Evolutionary conservation across 1,139 yeast genomes (phyloP).

Genomic region (Blastobotrys raffinosifermentans): DNA sequence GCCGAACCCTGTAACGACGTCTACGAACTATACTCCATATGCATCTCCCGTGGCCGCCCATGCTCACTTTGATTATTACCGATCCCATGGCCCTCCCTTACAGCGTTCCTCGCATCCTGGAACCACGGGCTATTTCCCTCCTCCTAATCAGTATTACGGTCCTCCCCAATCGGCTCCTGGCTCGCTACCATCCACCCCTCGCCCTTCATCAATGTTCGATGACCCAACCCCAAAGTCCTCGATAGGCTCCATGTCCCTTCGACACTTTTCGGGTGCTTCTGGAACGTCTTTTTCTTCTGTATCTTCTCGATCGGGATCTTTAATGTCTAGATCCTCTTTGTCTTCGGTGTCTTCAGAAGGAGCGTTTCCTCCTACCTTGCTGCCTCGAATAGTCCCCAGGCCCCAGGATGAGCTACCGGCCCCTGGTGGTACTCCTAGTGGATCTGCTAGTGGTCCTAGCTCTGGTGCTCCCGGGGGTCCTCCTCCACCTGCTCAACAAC

Average conservation of each 20-base stretch:
- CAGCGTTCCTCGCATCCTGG: slow-evolving; percentile 3
- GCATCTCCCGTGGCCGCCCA: slow-evolving; percentile 1
- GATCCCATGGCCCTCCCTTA: no score
- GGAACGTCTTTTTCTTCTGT: neutral
- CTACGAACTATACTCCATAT: slow-evolving; percentile 2
- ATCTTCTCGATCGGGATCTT: neutral
- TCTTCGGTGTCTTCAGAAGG: slow-evolving; percentile 1
- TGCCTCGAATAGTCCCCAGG: slow-evolving; percentile 17
- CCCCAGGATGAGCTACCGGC: slow-evolving; percentile 15
- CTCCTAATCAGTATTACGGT: neutral
- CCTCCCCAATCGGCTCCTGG: slow-evolving; percentile 2
- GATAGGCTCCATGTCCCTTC: neutral
- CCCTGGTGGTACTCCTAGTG: slow-evolving; percentile 6
- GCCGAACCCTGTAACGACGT: neutral
- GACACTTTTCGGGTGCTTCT: neutral
- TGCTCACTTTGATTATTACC: slow-evolving; percentile 2
- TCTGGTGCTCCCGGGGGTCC: slow-evolving; percentile 4
- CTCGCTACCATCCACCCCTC: slow-evolving; percentile 1
- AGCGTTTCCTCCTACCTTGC: slow-evolving; percentile 2
- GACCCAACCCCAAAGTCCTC: slow-evolving; percentile 2
- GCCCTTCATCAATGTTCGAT: neutral
- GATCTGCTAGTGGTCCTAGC: slow-evolving; percentile 12
- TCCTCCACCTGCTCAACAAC: no score
- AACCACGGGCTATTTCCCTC: neutral
- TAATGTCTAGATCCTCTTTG: slow-evolving; percentile 1